These are phyloP conservation scores for Stachybotrys echinatus DNA, from an alignment of 2,329 filamentous ascomycete species.

Conservation along the genomic window DNA sequence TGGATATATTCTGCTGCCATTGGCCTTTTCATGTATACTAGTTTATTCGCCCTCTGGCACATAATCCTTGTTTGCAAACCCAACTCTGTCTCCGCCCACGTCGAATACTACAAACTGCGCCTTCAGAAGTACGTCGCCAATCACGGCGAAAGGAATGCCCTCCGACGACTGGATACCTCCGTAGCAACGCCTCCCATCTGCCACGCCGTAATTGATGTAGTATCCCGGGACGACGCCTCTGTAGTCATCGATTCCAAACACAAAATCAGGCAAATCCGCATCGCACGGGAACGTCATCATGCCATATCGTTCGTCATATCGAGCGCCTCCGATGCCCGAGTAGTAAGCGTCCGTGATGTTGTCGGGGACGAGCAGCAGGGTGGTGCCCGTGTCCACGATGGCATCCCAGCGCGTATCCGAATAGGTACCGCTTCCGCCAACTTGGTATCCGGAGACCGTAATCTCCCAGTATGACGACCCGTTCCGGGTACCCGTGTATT, in stretches of 20 bases:
- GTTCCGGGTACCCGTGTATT: slow-evolving; percentile 47
- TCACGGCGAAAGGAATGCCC: slow-evolving; percentile 29
- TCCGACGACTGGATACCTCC: slow-evolving; percentile 31
- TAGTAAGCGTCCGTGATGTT: slow-evolving; percentile 55
- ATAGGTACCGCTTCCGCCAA: slow-evolving; percentile 31
- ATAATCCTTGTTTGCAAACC: slow-evolving; percentile 31
- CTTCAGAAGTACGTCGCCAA: slow-evolving; percentile 37
- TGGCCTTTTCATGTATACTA: not conserved
- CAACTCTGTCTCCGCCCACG: slow-evolving; percentile 21
- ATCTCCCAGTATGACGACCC: slow-evolving; percentile 59
- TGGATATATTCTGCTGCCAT: not conserved
- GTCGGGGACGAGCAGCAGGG: slow-evolving; percentile 55
- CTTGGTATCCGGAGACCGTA: slow-evolving; percentile 46
- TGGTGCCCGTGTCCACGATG: slow-evolving; percentile 69
- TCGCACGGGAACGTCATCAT: slow-evolving; percentile 56
- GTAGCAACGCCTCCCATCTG: slow-evolving; percentile 23
- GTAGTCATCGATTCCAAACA: slow-evolving; percentile 26
- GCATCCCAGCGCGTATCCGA: slow-evolving; percentile 32
- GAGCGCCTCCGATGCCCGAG: slow-evolving; percentile 44
- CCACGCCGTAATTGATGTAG: slow-evolving; percentile 31
- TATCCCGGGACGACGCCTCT: slow-evolving; percentile 26
- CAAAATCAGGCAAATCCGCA: slow-evolving; percentile 39
- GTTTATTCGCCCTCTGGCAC: slow-evolving; percentile 5
- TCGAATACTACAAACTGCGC: slow-evolving; percentile 39
- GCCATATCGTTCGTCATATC: slow-evolving; percentile 37